Evolutionary conservation across 1,284 basidiomycete genomes (phyloP).

Genomic region (Apiotrichum laibachii): DNA sequence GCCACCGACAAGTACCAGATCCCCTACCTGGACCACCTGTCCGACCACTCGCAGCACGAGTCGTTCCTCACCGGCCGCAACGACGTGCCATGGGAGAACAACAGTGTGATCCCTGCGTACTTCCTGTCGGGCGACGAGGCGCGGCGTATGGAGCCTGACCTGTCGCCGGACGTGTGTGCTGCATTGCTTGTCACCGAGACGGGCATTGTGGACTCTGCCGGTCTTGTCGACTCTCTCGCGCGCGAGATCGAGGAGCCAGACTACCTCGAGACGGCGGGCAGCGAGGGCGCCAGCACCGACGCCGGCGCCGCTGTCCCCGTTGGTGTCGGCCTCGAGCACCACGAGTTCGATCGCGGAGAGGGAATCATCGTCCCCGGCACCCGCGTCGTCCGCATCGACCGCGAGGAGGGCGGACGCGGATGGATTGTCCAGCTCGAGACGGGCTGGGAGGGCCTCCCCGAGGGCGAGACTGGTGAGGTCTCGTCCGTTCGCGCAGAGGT

Average conservation of each 20-base stretch:
- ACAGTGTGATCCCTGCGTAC: constrained; percentile 60
- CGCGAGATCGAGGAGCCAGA: constrained; percentile 61
- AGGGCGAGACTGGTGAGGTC: constrained; percentile 43
- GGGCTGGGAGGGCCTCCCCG: constrained; percentile 57
- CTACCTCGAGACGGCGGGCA: constrained; percentile 21
- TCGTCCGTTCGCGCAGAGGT: constrained; percentile 79
- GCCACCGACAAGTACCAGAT: constrained; percentile 63
- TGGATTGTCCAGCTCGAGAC: constrained; percentile 66
- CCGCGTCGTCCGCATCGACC: constrained; percentile 82
- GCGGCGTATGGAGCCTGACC: constrained; percentile 73
- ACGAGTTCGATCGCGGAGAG: constrained; percentile 33
- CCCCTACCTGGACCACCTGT: constrained; percentile 67
- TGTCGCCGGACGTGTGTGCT: constrained; percentile 66
- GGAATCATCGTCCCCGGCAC: constrained; percentile 80
- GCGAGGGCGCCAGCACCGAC: background rate
- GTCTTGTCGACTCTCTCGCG: constrained; percentile 74
- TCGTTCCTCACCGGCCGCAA: constrained; percentile 26
- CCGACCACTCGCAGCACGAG: constrained; percentile 59
- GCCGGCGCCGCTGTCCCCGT: constrained; percentile 13
- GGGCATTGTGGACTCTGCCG: constrained; percentile 86
- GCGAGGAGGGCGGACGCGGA: constrained; percentile 44
- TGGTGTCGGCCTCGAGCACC: constrained; percentile 42
- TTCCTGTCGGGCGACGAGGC: constrained; percentile 73
- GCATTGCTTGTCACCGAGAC: constrained; percentile 83
- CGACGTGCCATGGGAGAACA: constrained; percentile 1